Percentiles rank a stretch among this genome's conserved stretches.
phyloP scores from a whole-genome alignment of 2,329 filamentous ascomycete genomes.

The Orbilia ellipsospora region DNA sequence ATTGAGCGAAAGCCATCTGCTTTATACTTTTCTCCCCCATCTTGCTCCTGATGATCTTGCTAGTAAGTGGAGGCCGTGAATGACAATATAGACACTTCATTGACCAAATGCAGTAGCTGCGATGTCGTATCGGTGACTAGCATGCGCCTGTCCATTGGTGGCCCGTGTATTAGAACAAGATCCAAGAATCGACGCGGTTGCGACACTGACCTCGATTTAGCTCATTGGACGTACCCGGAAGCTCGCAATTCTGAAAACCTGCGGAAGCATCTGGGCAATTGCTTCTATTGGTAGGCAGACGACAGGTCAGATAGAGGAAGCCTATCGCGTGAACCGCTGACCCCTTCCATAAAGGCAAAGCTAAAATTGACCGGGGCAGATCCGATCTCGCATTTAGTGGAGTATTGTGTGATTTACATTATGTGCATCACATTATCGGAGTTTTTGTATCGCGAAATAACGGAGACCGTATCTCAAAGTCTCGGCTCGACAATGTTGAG shows the following conservation, averaged over 20 bases:
- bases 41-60: background rate
- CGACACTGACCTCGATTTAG: conserved; percentile 1
- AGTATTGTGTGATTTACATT: background rate
- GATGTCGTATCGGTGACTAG: background rate
- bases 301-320: conserved; percentile 12
- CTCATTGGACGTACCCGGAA: conserved; percentile 21
- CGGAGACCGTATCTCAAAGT: conserved; percentile 26
- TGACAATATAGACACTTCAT: background rate
- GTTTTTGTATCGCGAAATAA: conserved; percentile 39
- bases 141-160: background rate
- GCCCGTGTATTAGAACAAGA: background rate
- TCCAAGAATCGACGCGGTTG: conserved; percentile 1
- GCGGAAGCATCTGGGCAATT: conserved; percentile 9
- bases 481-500: conserved; percentile 23
- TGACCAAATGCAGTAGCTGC: conserved; percentile 25
- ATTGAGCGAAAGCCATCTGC: conserved; percentile 9
- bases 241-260: conserved; percentile 1
- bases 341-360: background rate
- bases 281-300: conserved; percentile 26
- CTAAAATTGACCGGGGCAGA: background rate
- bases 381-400: conserved; percentile 1
- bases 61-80: background rate
- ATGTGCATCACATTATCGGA: conserved; percentile 29
- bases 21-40: conserved; percentile 30
- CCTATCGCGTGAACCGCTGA: conserved; percentile 19